Evolutionary conservation across 257 asterid species (phyloP), one percentile per base, ranked within the genome.

Genomic region (Oldenlandia corymbosa): DNA sequence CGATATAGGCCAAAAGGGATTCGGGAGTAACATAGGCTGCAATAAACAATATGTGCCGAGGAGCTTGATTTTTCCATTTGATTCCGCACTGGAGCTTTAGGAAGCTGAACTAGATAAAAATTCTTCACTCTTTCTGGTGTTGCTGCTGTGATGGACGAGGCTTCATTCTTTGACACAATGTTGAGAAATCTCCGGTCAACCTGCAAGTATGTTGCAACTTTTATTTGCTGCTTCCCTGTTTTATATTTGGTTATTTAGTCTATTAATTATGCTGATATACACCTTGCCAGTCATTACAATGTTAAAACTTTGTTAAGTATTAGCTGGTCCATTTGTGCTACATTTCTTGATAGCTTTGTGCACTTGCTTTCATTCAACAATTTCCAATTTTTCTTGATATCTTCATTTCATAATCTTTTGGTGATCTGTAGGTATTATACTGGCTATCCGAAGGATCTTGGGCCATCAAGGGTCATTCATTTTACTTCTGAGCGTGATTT

Each of bases 401-500:
- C 23, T 41, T 18, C 17, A 2, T 18, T 67, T 32, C 63, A 1
- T 3, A 60, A 24, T 68, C 47, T 60, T 69, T 72, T 58, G 59
- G 61, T 58, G 62, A 41, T 51, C 72, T 43, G 21, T 62, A 92
- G 99, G 84, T 87, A 85, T 81, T 87, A 92, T 58, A 87, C 95
- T 21, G 90, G 97, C 54, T 85, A 78, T 60, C 97, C 99, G 0
- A 92, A 87, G 83, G 94, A 92, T 83, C 95, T 89, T 67, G 97
- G 97, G 57, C 91, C 93, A 10, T 87, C 99, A 18, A 82, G 73
- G 71, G 85, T 89, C 60, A 71, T 92, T 57, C 90, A 85, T 74
- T 92, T 92, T 69, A 80, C 96, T 26, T 87, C 99, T 1, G 99
- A 89, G 81, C 92, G 90, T 9, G 99, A 92, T 70, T 89, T 92